Evolutionary conservation across 768 basidiomycete genomes (phyloP), one percentile per base, ranked within the genome.

Genomic region (Hericium coralloides): DNA sequence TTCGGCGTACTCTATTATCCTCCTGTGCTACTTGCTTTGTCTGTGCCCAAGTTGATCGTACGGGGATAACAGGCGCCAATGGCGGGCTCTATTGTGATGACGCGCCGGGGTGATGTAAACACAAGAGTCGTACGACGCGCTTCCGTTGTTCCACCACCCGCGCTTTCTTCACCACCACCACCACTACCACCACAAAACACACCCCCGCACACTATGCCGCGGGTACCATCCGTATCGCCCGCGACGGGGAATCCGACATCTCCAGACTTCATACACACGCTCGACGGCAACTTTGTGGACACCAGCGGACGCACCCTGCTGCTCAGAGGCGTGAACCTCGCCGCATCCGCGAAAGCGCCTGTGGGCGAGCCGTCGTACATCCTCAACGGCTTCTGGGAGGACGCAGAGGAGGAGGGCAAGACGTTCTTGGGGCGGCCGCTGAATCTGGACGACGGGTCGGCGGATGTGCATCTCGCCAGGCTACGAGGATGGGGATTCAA

Each of bases 401-500:
- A 73, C 15, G 92, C 85, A 3, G 85, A 93, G 65, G 69, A 65
- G 0, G 85, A 88, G 47, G 81, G 82, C 12, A 76, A 81, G 56
- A 83, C 75, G 62, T 98, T 95, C 61, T 68, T 87, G 2, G 86
- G 85, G 0, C 74, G 86, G 45, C 94, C 95, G 0, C 73, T 99
- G 4, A 83, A 88, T 59, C 72, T 97, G 48, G 91, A 95, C 26
- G 89, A 94, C 64, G 87, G 87, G 17, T 83, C 82, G 8, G 91
- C 90, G 4, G 87, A 98, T 72, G 78, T 87, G 15, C 95, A 98
- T 63, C 75, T 99, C 0, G 77, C 83, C 3, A 77, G 97, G n/a
- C 72, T 99, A 26, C 78, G 79, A 59, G 88, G 87, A 0, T 99
- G 95, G 95, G 97, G 97, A 0, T 98, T 93, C 72, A 97, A 92